phyloP scores from a whole-genome alignment of 2,329 filamentous ascomycete genomes.

The Fusarium sp. region DNA sequence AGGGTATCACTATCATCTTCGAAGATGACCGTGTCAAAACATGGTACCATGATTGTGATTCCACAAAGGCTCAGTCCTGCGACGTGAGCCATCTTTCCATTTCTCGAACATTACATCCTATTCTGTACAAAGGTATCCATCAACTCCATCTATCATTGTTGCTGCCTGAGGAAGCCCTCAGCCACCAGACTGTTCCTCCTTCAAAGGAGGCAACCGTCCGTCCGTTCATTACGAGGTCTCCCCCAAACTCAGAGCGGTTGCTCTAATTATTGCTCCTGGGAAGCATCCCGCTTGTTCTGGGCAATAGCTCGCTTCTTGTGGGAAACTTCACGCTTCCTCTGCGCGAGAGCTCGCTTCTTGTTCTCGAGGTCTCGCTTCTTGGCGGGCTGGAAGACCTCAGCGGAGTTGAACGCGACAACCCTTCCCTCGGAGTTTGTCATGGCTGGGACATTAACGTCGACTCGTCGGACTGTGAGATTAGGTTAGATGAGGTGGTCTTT shows the following conservation, averaged over 20 bases:
- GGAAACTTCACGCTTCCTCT: conserved; percentile 11
- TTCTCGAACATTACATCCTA: conserved; percentile 33
- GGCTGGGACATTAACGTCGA: conserved; percentile 56
- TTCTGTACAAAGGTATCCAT: conserved; percentile 28
- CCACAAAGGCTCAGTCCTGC: conserved; percentile 24
- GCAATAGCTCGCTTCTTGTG: conserved; percentile 14
- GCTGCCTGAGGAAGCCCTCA: conserved; percentile 6
- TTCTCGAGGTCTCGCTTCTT: conserved; percentile 38
- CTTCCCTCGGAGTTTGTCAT: conserved; percentile 63
- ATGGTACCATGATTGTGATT: conserved; percentile 15
- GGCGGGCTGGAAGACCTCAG: conserved; percentile 59
- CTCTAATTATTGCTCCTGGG: conserved; percentile 13
- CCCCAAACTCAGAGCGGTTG: not conserved
- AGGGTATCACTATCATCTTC: not conserved
- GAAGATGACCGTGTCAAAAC: conserved; percentile 17
- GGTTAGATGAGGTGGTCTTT: conserved; percentile 15
- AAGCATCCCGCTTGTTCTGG: conserved; percentile 1
- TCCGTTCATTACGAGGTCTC: conserved; percentile 24
- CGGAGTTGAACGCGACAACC: conserved; percentile 60
- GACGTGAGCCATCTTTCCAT: conserved; percentile 24
- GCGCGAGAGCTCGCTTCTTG: conserved; percentile 10
- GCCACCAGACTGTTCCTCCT: conserved; percentile 8
- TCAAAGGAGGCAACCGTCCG: conserved; percentile 17
- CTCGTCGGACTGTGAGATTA: conserved; percentile 29
- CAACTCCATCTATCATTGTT: conserved; percentile 9